Evolutionary conservation across 2,329 filamentous ascomycete genomes (phyloP).

Genomic region (Arthrobotrys sphaeroides): DNA sequence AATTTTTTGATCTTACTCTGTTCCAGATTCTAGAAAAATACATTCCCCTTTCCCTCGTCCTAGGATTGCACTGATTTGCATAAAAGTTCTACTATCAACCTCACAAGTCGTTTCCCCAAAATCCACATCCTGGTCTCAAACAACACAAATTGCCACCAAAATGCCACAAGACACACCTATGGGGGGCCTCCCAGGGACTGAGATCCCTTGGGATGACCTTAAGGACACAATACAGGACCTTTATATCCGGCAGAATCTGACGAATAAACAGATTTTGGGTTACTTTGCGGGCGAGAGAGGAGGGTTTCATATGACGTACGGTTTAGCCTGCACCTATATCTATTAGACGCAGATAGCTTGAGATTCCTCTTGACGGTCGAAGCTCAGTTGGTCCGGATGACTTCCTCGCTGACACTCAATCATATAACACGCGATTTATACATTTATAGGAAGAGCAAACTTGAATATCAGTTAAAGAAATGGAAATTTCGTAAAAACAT

Average conservation of each 20-base stretch:
- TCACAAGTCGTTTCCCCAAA: no score
- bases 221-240: background rate
- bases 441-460: background rate
- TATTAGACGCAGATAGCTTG: no score
- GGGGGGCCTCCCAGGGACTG: background rate
- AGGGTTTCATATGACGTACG: slow-evolving; percentile 1
- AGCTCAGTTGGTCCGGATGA: no score
- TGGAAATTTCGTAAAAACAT: slow-evolving; percentile 21
- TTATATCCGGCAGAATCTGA: background rate
- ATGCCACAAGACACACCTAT: background rate
- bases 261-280: background rate
- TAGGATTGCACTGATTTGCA: no score
- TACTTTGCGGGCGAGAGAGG: background rate
- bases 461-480: slow-evolving; percentile 1
- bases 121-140: no score
- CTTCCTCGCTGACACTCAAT: no score
- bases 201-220: slow-evolving; percentile 1
- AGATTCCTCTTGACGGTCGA: no score
- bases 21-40: no score
- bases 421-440: no score
- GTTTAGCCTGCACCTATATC: background rate
- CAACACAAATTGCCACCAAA: background rate
- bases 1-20: no score
- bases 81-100: no score
- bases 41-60: no score